These are phyloP conservation scores for Nidula niveotomentosa DNA, from an alignment of 1,284 basidiomycete genomes.

Conservation along the genomic window DNA sequence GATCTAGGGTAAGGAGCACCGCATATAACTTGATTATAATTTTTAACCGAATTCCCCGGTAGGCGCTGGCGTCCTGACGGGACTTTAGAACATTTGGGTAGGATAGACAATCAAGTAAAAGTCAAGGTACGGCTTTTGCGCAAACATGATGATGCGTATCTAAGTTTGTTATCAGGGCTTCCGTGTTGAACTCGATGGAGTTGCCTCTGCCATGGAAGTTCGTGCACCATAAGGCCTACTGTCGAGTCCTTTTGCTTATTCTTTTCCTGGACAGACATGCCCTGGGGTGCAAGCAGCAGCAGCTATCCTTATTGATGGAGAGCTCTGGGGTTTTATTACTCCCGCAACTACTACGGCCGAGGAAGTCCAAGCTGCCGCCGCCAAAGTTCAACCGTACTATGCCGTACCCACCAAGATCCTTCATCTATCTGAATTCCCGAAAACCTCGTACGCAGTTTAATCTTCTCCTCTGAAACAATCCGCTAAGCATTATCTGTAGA, in stretches of 20 bases:
- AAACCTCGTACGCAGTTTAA: slow-evolving; percentile 39
- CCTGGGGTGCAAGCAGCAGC: slow-evolving; percentile 44
- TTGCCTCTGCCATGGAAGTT: slow-evolving; percentile 58
- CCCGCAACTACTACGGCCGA: slow-evolving; percentile 39
- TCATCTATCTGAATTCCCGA: slow-evolving; percentile 43
- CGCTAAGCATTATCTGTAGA: slow-evolving; percentile 16
- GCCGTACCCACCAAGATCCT: slow-evolving; percentile 50
- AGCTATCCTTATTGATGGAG: slow-evolving; percentile 48
- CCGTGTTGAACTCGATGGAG: slow-evolving; percentile 61
- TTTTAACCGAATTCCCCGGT: background rate
- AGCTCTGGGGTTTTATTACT: slow-evolving; percentile 56
- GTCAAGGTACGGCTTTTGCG: slow-evolving; percentile 32
- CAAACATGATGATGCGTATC: background rate
- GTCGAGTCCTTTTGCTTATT: background rate
- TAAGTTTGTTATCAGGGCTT: slow-evolving; percentile 39
- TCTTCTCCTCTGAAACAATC: background rate
- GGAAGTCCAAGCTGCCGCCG: slow-evolving; percentile 39
- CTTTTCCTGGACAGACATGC: slow-evolving; percentile 31
- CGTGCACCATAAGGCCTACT: slow-evolving; percentile 3
- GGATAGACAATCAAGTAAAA: slow-evolving; percentile 62
- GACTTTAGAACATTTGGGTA: slow-evolving; percentile 52
- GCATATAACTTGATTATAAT: background rate
- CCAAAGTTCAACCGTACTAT: slow-evolving; percentile 58
- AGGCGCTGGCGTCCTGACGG: slow-evolving; percentile 52
- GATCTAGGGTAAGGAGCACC: slow-evolving; percentile 43